Evolutionary conservation across 768 basidiomycete genomes (phyloP).

Genomic region (Rhizopogon sp.): DNA sequence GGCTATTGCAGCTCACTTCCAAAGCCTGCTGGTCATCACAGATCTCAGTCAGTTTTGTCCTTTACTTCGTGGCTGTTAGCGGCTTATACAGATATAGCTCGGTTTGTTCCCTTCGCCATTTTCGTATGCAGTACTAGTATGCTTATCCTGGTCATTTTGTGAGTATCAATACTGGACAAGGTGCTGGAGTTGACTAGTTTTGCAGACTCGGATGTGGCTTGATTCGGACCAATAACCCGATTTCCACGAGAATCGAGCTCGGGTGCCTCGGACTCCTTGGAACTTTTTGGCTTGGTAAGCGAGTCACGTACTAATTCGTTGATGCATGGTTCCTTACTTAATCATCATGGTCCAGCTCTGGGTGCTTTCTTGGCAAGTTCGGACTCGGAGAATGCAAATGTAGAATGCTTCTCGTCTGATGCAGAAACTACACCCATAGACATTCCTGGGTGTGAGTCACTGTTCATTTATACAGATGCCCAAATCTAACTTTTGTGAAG

Average conservation of each 20-base stretch:
- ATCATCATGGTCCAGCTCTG: constrained; percentile 46
- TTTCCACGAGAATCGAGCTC: constrained; percentile 74
- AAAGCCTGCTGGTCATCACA: constrained; percentile 62
- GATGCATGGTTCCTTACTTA: constrained; percentile 5
- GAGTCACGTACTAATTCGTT: not conserved
- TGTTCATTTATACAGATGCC: not conserved
- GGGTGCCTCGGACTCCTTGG: constrained; percentile 66
- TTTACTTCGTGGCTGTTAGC: not conserved
- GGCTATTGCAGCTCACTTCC: constrained; percentile 76
- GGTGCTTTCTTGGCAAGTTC: constrained; percentile 70
- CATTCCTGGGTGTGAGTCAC: constrained; percentile 58
- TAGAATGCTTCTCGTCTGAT: constrained; percentile 70
- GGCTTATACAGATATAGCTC: constrained; percentile 43
- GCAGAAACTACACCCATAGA: constrained; percentile 50
- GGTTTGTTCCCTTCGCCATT: constrained; percentile 82
- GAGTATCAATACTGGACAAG: constrained; percentile 23
- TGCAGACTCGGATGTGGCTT: constrained; percentile 60
- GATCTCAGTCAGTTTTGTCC: constrained; percentile 62
- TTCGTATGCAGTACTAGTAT: constrained; percentile 73
- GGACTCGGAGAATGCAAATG: constrained; percentile 73
- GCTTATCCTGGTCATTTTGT: constrained; percentile 66
- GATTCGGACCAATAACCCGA: constrained; percentile 65
- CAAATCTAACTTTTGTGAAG: constrained; percentile 29
- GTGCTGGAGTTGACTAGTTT: constrained; percentile 1
- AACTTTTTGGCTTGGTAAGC: constrained; percentile 74